These are phyloP conservation scores for Diddensiella santjacobensis DNA, from an alignment of 805 yeast species.

Conservation along the genomic window DNA sequence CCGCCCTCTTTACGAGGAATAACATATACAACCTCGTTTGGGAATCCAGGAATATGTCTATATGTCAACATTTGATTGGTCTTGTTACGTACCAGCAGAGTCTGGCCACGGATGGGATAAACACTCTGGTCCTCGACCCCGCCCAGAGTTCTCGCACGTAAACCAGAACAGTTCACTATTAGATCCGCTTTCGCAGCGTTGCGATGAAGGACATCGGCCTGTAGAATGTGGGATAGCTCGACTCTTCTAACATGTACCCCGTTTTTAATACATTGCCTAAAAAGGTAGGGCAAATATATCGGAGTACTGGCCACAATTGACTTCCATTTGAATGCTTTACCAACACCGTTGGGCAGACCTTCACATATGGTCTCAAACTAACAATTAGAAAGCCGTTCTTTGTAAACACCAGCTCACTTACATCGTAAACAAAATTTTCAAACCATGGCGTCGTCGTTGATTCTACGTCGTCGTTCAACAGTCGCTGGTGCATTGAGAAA, in stretches of 20 bases:
- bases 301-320: constrained; percentile 4
- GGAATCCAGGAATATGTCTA: not conserved
- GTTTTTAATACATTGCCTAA: constrained; percentile 1
- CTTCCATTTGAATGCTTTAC: constrained; percentile 3
- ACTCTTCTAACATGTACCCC: not conserved
- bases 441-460: constrained; percentile 2
- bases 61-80: not conserved
- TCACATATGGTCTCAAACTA: constrained; percentile 1
- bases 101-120: constrained; percentile 7
- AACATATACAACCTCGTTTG: not conserved
- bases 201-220: not conserved
- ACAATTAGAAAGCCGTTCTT: not conserved
- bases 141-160: constrained; percentile 59
- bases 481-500: no score
- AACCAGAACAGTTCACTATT: constrained; percentile 66
- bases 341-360: not conserved
- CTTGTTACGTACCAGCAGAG: not conserved
- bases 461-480: constrained; percentile 1
- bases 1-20: constrained; percentile 6
- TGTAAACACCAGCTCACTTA: not conserved
- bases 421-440: constrained; percentile 1
- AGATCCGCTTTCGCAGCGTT: not conserved
- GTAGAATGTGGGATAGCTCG: not conserved
- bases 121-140: constrained; percentile 2
- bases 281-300: constrained; percentile 1